These are phyloP conservation scores for Globisporangium cederbergense DNA, from an alignment of 352 stramenopile species.

Conservation along the genomic window DNA sequence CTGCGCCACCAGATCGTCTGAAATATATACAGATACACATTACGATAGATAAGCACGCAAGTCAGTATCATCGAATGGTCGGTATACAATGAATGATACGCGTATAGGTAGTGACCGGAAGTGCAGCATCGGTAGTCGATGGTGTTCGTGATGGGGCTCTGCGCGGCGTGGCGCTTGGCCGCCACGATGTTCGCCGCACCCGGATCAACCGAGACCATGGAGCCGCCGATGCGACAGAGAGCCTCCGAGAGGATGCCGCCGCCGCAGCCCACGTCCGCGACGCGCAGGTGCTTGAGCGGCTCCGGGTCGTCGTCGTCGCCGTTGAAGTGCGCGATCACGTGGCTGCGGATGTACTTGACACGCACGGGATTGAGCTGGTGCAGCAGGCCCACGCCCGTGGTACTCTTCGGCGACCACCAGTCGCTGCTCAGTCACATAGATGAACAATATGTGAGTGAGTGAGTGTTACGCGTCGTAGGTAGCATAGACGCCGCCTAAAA, in stretches of 20 bases:
- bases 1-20: conserved; percentile 70
- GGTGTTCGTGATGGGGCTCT: conserved; percentile 43
- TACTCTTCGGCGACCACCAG: conserved; percentile 78
- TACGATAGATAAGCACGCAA: neutral
- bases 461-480: neutral
- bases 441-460: neutral
- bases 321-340: conserved; percentile 65
- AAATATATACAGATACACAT: neutral
- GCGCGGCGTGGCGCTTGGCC: conserved; percentile 55
- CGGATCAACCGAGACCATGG: conserved; percentile 71
- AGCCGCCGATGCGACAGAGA: conserved; percentile 70
- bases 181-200: conserved; percentile 69
- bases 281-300: conserved; percentile 49
- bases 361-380: conserved; percentile 84
- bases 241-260: conserved; percentile 84
- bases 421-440: conserved; percentile 36
- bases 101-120: conserved; percentile 35
- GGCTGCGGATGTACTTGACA: conserved; percentile 78
- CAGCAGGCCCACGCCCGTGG: conserved; percentile 67
- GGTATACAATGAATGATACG: neutral
- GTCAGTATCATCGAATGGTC: no score
- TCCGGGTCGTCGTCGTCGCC: conserved; percentile 40
- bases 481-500: neutral
- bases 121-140: conserved; percentile 85
- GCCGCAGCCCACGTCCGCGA: conserved; percentile 77